Percentiles rank a stretch among this genome's conserved stretches.
phyloP scores from a whole-genome alignment of 1,284 basidiomycete species.

The Sanghuangporus weigelae region DNA sequence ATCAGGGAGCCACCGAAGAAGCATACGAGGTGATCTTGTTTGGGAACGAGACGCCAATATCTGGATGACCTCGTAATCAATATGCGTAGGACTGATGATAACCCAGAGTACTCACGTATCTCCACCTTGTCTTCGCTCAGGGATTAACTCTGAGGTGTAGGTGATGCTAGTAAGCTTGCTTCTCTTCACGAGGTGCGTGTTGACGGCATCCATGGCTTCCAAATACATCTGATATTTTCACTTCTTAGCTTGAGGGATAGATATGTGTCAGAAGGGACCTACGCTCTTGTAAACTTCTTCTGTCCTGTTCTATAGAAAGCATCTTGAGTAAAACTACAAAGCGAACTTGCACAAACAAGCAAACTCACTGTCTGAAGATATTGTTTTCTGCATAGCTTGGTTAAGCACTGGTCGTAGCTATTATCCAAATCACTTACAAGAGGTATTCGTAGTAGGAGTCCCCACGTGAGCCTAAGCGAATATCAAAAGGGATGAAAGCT shows the following conservation, averaged over 20 bases:
- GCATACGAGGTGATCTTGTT: slow-evolving; percentile 96
- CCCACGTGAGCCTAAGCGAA: slow-evolving; percentile 87
- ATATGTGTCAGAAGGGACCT: slow-evolving; percentile 20
- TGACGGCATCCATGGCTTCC: slow-evolving; percentile 77
- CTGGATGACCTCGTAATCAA: slow-evolving; percentile 31
- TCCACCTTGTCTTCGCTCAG: slow-evolving; percentile 40
- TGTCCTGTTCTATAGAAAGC: slow-evolving; percentile 51
- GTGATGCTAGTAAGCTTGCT: slow-evolving; percentile 55
- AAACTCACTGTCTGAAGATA: slow-evolving; percentile 65
- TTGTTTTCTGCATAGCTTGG: slow-evolving; percentile 56
- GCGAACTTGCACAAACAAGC: not conserved
- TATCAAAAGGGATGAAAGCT: slow-evolving; percentile 67
- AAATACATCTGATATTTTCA: slow-evolving; percentile 69
- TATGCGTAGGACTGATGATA: not conserved
- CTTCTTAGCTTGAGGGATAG: not conserved
- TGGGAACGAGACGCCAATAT: slow-evolving; percentile 68
- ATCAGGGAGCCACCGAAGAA: slow-evolving; percentile 91
- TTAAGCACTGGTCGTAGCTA: not conserved
- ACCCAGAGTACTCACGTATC: slow-evolving; percentile 39
- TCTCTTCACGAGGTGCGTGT: slow-evolving; percentile 66
- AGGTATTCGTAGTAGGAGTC: slow-evolving; percentile 97
- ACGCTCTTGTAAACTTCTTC: slow-evolving; percentile 79
- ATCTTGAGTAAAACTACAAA: slow-evolving; percentile 5
- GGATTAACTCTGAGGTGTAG: slow-evolving; percentile 81
- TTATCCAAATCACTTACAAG: slow-evolving; percentile 43